Conservation (phyloP, 2,329 filamentous ascomycete species). For the Sporothrix mexicana region DNA sequence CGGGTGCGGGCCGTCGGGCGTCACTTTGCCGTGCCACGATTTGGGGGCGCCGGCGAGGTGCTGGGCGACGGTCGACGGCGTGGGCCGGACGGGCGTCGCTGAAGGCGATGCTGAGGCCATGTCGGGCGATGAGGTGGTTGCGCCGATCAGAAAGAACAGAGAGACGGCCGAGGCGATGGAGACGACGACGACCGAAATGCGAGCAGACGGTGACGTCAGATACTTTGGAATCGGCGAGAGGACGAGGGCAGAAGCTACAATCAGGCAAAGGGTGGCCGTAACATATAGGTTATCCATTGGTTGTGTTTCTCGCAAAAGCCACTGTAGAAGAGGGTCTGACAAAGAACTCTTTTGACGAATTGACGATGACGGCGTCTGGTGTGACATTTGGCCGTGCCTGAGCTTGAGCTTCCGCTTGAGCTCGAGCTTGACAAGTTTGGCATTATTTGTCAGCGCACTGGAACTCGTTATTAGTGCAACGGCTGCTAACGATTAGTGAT, state of each 20-base stretch:
- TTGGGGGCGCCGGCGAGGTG: constrained; percentile 38
- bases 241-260: constrained; percentile 13
- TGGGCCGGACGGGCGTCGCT: constrained; percentile 29
- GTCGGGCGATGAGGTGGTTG: not conserved
- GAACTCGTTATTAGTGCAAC: not conserved
- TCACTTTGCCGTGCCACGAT: constrained; percentile 43
- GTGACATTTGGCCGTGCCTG: no score
- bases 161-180: not conserved
- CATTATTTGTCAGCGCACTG: constrained; percentile 5
- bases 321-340: not conserved
- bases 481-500: not conserved
- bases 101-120: not conserved
- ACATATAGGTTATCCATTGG: constrained; percentile 1
- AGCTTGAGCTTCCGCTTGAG: no score
- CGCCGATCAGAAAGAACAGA: not conserved
- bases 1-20: constrained; percentile 39
- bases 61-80: constrained; percentile 35
- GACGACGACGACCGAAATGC: not conserved
- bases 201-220: constrained; percentile 13
- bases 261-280: constrained; percentile 10
- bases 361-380: not conserved
- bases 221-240: not conserved
- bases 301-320: not conserved
- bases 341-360: not conserved
- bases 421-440: not conserved